Percentiles rank a stretch among this genome's conserved stretches.
These are phyloP conservation scores for Parastagonospora nodorum DNA, from an alignment of 2,329 filamentous ascomycete genomes.

Conservation along the genomic window DNA sequence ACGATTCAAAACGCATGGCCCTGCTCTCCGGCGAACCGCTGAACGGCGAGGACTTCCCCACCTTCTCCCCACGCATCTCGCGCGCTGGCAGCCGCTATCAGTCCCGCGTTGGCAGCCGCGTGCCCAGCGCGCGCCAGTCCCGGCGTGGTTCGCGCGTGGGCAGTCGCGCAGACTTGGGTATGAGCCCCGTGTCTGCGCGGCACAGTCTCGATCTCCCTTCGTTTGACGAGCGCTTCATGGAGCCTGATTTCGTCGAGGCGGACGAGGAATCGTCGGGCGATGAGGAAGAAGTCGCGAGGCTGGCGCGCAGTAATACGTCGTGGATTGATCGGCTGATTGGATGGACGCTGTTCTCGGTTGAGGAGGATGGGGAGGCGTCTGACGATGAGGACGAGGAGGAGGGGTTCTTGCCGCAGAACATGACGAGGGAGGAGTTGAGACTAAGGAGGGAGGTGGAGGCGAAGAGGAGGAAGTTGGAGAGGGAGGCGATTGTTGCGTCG, in stretches of 20 bases:
- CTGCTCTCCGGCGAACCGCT: constrained; percentile 42
- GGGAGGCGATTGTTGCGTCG: constrained; percentile 42
- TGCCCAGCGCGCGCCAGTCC: constrained; percentile 47
- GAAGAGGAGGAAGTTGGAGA: constrained; percentile 42
- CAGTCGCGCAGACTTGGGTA: constrained; percentile 42
- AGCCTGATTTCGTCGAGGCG: constrained; percentile 58
- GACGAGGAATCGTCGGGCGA: constrained; percentile 52
- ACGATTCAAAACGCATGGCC: constrained; percentile 31
- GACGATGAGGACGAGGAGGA: constrained; percentile 36
- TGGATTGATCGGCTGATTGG: constrained; percentile 64
- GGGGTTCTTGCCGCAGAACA: constrained; percentile 31
- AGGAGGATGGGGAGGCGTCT: constrained; percentile 52
- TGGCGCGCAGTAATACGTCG: constrained; percentile 59
- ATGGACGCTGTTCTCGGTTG: constrained; percentile 61
- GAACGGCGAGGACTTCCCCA: constrained; percentile 38
- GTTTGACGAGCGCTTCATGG: constrained; percentile 30
- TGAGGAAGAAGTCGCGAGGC: constrained; percentile 58
- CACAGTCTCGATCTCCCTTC: constrained; percentile 40
- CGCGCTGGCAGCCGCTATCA: constrained; percentile 42
- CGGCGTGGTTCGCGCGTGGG: constrained; percentile 39
- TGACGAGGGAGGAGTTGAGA: constrained; percentile 45
- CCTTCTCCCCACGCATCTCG: constrained; percentile 35
- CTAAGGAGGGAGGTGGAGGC: constrained; percentile 46
- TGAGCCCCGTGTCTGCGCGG: constrained; percentile 24
- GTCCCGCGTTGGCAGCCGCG: constrained; percentile 45